Conservation (phyloP, 2,329 filamentous ascomycete species). For the Zymoseptoria crescenta region DNA sequence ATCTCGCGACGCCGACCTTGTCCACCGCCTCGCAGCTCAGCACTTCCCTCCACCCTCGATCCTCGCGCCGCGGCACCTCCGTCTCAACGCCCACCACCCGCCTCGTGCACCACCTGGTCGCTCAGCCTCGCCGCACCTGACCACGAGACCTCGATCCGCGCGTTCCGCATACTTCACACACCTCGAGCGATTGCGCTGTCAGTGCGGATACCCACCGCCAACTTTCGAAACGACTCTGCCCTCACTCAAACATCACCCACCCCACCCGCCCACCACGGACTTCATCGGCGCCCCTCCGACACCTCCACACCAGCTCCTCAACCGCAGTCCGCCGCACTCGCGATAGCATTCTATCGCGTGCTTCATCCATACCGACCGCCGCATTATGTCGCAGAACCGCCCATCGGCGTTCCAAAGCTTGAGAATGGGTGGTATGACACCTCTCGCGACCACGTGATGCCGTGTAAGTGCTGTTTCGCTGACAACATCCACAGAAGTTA, state of each 20-base stretch:
- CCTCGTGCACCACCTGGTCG: neutral
- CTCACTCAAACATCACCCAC: neutral
- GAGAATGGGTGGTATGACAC: conserved; percentile 89
- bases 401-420: conserved; percentile 79
- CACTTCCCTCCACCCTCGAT: neutral
- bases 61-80: neutral
- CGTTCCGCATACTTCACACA: neutral
- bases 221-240: neutral
- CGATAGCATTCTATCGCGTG: conserved; percentile 30
- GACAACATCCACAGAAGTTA: conserved; percentile 63
- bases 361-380: conserved; percentile 6
- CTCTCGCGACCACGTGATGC: conserved; percentile 9
- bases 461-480: conserved; percentile 22
- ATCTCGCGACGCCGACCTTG: neutral
- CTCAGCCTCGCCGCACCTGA: neutral
- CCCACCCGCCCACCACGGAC: conserved; percentile 47
- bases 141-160: neutral
- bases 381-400: conserved; percentile 79
- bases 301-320: conserved; percentile 40
- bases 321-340: conserved; percentile 34
- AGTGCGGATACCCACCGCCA: neutral
- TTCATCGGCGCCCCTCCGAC: conserved; percentile 34
- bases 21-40: neutral
- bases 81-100: neutral
- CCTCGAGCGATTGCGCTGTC: neutral